These are phyloP conservation scores for Mortierella sp. DNA, from an alignment of 371 early-diverging fungal genomes.

Conservation along the genomic window DNA sequence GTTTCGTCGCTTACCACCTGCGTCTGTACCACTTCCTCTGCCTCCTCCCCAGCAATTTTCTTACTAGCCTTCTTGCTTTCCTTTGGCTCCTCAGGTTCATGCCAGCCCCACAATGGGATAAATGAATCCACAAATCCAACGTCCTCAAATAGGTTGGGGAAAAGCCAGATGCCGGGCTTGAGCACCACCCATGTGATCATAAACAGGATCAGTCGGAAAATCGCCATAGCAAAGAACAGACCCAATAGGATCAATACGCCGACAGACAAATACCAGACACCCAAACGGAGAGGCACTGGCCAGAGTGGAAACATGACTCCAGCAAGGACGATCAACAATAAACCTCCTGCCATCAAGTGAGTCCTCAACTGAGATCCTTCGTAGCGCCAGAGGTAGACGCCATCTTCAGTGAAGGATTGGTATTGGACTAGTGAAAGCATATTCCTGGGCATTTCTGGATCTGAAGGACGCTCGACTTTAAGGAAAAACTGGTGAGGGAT, in stretches of 20 bases:
- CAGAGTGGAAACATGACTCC: slow-evolving; percentile 99
- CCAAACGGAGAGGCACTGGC: slow-evolving; percentile 88
- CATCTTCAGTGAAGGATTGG: slow-evolving; percentile 84
- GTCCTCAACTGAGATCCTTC: slow-evolving; percentile 86
- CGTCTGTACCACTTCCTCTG: slow-evolving; percentile 33
- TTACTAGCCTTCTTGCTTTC: slow-evolving; percentile 16
- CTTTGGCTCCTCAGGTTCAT: slow-evolving; percentile 65
- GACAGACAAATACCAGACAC: slow-evolving; percentile 94
- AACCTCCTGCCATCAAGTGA: slow-evolving; percentile 80
- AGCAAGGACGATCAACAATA: slow-evolving; percentile 86
- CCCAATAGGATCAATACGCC: slow-evolving; percentile 87
- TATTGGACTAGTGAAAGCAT: slow-evolving; percentile 70
- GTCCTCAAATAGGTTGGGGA: slow-evolving; percentile 99
- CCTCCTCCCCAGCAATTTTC: slow-evolving; percentile 35
- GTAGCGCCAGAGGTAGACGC: slow-evolving; percentile 96
- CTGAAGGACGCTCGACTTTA: slow-evolving; percentile 78
- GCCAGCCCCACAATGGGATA: slow-evolving; percentile 96
- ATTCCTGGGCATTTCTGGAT: slow-evolving; percentile 64
- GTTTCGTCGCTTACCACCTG: slow-evolving; percentile 35
- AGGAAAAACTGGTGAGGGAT: slow-evolving; percentile 78
- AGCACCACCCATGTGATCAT: slow-evolving; percentile 80
- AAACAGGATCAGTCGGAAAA: slow-evolving; percentile 94
- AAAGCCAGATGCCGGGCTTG: slow-evolving; percentile 98
- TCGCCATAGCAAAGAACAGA: slow-evolving; percentile 90
- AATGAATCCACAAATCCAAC: slow-evolving; percentile 98